Base-by-base conservation (phyloP, 2,329 filamentous ascomycete genomes). In the Hymenoscyphus scutula region DNA sequence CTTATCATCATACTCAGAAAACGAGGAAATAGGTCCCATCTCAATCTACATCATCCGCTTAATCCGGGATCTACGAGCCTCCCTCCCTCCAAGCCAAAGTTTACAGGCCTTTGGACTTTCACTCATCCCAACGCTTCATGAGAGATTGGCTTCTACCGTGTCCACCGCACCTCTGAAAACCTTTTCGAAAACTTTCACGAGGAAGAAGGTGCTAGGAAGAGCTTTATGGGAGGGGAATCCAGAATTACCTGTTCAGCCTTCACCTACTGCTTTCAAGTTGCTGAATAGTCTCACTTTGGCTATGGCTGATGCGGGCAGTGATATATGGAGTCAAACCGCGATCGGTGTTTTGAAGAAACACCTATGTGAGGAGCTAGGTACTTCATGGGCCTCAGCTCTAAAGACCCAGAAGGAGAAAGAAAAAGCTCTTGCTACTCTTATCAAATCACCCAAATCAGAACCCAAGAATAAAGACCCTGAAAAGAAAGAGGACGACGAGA, bases 161-260 rank as follows among this genome's bases (percentile, higher is more conserved):
- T 78, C 82, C 0, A 71, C 75, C 13, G 73, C 78, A 0, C 78
- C 85, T 0, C 70, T 89, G 37, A 75, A 82, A 59, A 72, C 80
- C 58, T 79, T 87, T 58, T 68, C 74, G 1, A 73, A 73, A n/a
- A 72, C 72, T 2, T 74, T 77, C 0, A 74, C 83, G 48, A 74
- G 78, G 55, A 82, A 77, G 60, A 77, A 71, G 30, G 81, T 90
- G 0, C 80, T 82, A 1, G 87, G 88, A 6, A 82, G 87, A 58
- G 81, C 84, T 0, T 79, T 97, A 0, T 97, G 93, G 93, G 92
- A 96, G 73, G 90, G 90, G 0, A 80, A 84, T 41, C 90, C 90
- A 0, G 80, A 85, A 29, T 74, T 97, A 51, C 94, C 94, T 0
- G 81, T 86, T 5, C 91, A 95, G 70, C 92, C 92, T 0, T 94